These are phyloP conservation scores for Kwoniella dendrophila DNA, from an alignment of 768 basidiomycete species.

Conservation along the genomic window DNA sequence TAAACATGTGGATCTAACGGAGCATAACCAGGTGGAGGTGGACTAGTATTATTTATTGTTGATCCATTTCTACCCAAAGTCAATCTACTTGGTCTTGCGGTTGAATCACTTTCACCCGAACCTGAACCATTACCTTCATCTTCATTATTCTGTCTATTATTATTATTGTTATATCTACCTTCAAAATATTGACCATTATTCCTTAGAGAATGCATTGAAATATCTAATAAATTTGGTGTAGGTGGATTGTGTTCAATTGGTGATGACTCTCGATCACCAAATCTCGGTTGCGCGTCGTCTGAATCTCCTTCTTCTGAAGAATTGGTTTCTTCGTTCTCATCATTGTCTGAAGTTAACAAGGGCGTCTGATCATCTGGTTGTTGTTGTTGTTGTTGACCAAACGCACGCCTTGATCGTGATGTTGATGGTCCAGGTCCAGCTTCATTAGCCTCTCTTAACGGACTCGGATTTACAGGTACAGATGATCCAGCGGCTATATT, in stretches of 20 bases:
- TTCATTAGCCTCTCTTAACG: constrained; percentile 23
- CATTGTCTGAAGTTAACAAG: constrained; percentile 10
- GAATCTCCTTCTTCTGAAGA: constrained; percentile 17
- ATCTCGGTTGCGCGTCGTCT: constrained; percentile 16
- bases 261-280: constrained; percentile 27
- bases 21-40: constrained; percentile 54
- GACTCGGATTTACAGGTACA: constrained; percentile 39
- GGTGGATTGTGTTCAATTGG: constrained; percentile 58
- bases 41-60: constrained; percentile 27
- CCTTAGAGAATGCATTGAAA: constrained; percentile 56
- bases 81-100: constrained; percentile 29
- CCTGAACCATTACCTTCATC: constrained; percentile 25
- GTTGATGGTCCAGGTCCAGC: constrained; percentile 34
- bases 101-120: constrained; percentile 45
- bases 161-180: constrained; percentile 28
- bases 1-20: constrained; percentile 52
- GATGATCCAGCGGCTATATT: constrained; percentile 18
- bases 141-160: constrained; percentile 22
- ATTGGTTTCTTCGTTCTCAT: constrained; percentile 26
- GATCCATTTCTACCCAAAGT: constrained; percentile 1
- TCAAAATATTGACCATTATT: constrained; percentile 38
- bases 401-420: constrained; percentile 16
- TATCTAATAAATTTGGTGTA: constrained; percentile 59
- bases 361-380: constrained; percentile 1
- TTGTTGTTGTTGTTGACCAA: constrained; percentile 4